A percentile compares a stretch with the other conserved stretches of the same genome.
These are phyloP conservation scores for Acmispon strigosus DNA, from an alignment of 306 rosid genomes.

Conservation along the genomic window DNA sequence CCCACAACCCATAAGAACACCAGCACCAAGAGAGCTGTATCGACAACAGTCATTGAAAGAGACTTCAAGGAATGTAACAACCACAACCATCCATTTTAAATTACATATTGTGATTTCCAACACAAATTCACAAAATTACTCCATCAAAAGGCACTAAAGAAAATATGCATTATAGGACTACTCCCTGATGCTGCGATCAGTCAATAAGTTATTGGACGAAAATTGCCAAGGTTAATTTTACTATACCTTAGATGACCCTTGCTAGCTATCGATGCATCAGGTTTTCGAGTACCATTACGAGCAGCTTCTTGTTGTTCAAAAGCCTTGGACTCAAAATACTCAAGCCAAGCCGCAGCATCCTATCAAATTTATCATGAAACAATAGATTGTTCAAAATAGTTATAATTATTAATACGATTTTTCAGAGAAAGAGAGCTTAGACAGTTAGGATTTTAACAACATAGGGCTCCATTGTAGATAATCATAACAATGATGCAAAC, in stretches of 20 bases:
- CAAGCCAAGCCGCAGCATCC: constrained; percentile 99
- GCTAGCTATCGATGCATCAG: constrained; percentile 96
- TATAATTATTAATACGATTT: neutral
- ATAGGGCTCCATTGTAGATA: neutral
- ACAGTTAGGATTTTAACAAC: neutral
- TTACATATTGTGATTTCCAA: neutral
- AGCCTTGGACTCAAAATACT: constrained; percentile 98
- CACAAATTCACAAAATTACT: neutral
- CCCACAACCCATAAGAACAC: constrained; percentile 3
- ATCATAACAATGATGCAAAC: neutral
- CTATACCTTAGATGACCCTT: constrained; percentile 94
- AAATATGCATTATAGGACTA: neutral
- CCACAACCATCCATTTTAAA: neutral
- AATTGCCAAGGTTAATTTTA: neutral
- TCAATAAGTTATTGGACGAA: neutral
- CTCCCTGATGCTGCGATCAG: constrained; percentile 7
- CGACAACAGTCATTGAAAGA: neutral
- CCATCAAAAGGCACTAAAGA: neutral
- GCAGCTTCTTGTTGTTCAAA: constrained; percentile 99
- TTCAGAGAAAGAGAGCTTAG: neutral
- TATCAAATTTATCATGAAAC: constrained; percentile 30
- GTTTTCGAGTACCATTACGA: constrained; percentile 90
- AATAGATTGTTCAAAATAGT: neutral
- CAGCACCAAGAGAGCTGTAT: neutral
- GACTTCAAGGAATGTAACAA: constrained; percentile 3